phyloP scores from a whole-genome alignment of 2,329 filamentous ascomycete species.

The Aplosporella prunicola region DNA sequence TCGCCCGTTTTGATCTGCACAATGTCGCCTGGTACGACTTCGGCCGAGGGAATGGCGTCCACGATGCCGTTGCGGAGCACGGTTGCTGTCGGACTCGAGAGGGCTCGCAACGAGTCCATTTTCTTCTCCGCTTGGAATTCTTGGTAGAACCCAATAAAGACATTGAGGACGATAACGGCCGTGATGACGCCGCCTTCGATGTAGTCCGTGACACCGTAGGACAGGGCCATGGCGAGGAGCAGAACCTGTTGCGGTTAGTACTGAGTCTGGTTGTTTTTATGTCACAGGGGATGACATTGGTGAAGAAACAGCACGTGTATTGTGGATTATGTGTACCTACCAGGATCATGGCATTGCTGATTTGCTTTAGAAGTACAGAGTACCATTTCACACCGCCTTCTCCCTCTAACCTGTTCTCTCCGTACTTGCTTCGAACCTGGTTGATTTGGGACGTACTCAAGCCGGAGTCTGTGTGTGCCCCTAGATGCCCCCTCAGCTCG shows the following conservation, averaged over 20 bases:
- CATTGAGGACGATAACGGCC: constrained; percentile 58
- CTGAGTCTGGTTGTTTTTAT: too few relatives aligned
- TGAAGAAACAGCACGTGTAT: too few relatives aligned
- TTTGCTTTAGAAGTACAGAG: constrained; percentile 23
- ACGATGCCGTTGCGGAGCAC: constrained; percentile 28
- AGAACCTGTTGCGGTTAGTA: constrained; percentile 42
- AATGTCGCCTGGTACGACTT: constrained; percentile 32
- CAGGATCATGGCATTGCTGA: constrained; percentile 29
- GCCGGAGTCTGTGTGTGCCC: constrained; percentile 14
- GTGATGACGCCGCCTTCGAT: constrained; percentile 56
- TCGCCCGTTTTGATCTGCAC: constrained; percentile 42
- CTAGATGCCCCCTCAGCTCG: constrained; percentile 11
- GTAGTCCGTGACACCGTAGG: constrained; percentile 55
- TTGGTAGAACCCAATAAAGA: constrained; percentile 47
- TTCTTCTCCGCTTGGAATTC: constrained; percentile 38
- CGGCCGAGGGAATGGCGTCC: constrained; percentile 26
- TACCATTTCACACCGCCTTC: constrained; percentile 17
- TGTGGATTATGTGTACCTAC: constrained; percentile 13
- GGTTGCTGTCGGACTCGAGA: constrained; percentile 30
- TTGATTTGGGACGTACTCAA: constrained; percentile 12
- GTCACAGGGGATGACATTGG: too few relatives aligned
- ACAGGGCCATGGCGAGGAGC: constrained; percentile 61
- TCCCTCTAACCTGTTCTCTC: constrained; percentile 16
- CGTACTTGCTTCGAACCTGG: constrained; percentile 14
- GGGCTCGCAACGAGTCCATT: constrained; percentile 31